phyloP scores from a whole-genome alignment of 2,329 filamentous ascomycete genomes.

The Scorias spongiosa region DNA sequence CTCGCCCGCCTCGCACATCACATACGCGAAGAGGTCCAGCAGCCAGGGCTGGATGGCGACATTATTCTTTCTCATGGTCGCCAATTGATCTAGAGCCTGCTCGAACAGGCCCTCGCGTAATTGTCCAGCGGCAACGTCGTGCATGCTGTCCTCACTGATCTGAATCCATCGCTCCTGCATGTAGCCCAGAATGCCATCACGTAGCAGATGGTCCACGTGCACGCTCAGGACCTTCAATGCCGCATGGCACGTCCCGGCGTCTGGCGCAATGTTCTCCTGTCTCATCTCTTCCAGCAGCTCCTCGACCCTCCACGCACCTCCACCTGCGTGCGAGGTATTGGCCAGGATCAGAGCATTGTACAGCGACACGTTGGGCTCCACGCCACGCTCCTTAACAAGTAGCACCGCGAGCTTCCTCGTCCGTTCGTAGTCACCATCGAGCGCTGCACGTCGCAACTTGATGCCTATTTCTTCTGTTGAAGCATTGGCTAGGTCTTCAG shows the following conservation, averaged over 20 bases:
- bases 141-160: slow-evolving; percentile 45
- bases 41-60: slow-evolving; percentile 54
- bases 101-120: slow-evolving; percentile 74
- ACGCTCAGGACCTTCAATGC: slow-evolving; percentile 60
- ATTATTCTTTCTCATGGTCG: slow-evolving; percentile 45
- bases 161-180: slow-evolving; percentile 62
- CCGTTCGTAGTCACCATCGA: slow-evolving; percentile 23
- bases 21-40: slow-evolving; percentile 61
- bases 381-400: slow-evolving; percentile 40
- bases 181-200: slow-evolving; percentile 53
- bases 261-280: slow-evolving; percentile 42
- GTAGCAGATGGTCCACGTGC: slow-evolving; percentile 71
- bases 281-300: slow-evolving; percentile 61
- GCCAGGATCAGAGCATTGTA: slow-evolving; percentile 64
- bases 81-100: slow-evolving; percentile 55
- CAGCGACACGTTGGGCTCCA: slow-evolving; percentile 41
- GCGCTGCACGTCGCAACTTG: slow-evolving; percentile 28
- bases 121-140: slow-evolving; percentile 56
- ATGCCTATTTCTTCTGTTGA: slow-evolving; percentile 8
- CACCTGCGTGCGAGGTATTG: slow-evolving; percentile 47
- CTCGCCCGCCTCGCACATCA: slow-evolving; percentile 55
- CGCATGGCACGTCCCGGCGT: slow-evolving; percentile 54
- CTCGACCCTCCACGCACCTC: slow-evolving; percentile 49
- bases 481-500: neutral
- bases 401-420: slow-evolving; percentile 38